Evolutionary conservation across 345 rosid genomes (phyloP).

Genomic region (Sonneratia caseolaris): DNA sequence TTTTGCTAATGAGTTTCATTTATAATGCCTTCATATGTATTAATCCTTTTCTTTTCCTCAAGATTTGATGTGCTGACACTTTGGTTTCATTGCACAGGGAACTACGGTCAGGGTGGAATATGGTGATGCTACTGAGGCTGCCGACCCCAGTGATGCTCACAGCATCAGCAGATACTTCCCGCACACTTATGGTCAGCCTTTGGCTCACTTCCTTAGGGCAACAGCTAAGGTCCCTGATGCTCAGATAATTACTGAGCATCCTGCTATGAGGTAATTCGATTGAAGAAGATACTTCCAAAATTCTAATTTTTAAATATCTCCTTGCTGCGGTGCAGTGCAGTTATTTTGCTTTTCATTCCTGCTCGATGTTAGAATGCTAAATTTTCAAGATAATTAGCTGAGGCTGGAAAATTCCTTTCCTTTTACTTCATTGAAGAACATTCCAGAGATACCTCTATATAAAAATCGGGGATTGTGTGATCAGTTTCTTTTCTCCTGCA

Average conservation of each 20-base stretch:
- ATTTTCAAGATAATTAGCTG: not conserved
- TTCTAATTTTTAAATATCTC: not conserved
- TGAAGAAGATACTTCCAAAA: not conserved
- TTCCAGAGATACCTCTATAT: not conserved
- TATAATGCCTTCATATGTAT: not conserved
- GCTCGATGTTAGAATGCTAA: not conserved
- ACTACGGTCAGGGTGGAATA: constrained; percentile 87
- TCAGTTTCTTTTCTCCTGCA: not conserved
- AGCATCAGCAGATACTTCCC: constrained; percentile 63
- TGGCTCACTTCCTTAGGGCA: constrained; percentile 90
- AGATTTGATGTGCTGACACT: not conserved
- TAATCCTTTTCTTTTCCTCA: not conserved
- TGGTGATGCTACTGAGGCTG: constrained; percentile 67
- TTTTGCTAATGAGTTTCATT: not conserved
- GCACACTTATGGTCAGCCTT: constrained; percentile 74
- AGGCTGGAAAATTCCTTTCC: not conserved
- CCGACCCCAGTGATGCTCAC: constrained; percentile 60
- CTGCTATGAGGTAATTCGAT: constrained; percentile 43
- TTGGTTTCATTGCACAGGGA: constrained; percentile 41
- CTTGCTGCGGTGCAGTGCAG: too few species aligned
- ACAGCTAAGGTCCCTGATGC: constrained; percentile 87
- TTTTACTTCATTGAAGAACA: not conserved
- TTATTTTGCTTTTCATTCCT: too few species aligned
- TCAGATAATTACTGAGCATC: constrained; percentile 81
- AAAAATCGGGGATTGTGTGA: not conserved